phyloP scores from a whole-genome alignment of 2,329 filamentous ascomycete species.

The Pezicula neosporulosa region DNA sequence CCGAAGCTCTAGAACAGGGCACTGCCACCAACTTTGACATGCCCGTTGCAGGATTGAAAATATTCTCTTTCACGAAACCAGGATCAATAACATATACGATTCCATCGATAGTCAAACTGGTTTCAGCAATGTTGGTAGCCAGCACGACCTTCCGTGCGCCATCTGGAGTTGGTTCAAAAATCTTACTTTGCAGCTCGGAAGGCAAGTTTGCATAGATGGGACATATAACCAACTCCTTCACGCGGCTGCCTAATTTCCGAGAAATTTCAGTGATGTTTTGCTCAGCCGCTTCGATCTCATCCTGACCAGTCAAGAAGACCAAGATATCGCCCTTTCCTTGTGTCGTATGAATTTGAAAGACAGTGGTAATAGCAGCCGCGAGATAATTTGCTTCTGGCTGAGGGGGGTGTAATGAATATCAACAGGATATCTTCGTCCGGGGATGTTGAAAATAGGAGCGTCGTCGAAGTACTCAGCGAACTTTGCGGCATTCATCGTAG shows the following conservation, averaged over 20 bases:
- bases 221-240: constrained; percentile 83
- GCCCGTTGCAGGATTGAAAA: constrained; percentile 85
- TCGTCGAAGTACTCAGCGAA: constrained; percentile 91
- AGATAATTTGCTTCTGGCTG: constrained; percentile 94
- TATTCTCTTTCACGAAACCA: constrained; percentile 92
- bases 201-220: constrained; percentile 95
- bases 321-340: constrained; percentile 86
- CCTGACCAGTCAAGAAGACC: constrained; percentile 92
- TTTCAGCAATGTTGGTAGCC: constrained; percentile 97
- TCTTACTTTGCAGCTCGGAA: constrained; percentile 85
- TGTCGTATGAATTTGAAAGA: constrained; percentile 91
- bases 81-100: constrained; percentile 96
- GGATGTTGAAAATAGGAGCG: constrained; percentile 91
- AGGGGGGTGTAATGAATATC: constrained; percentile 87
- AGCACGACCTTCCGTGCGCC: constrained; percentile 87
- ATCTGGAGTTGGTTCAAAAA: constrained; percentile 88
- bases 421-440: constrained; percentile 83
- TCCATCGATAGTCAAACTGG: constrained; percentile 90
- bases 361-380: constrained; percentile 83
- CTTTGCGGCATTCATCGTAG: constrained; percentile 90
- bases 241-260: constrained; percentile 77
- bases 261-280: constrained; percentile 82
- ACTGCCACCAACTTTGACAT: constrained; percentile 92
- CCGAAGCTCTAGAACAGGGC: constrained; percentile 86
- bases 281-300: constrained; percentile 90